phyloP scores from a whole-genome alignment of 1,284 basidiomycete genomes.

The Naganishia sp. region DNA sequence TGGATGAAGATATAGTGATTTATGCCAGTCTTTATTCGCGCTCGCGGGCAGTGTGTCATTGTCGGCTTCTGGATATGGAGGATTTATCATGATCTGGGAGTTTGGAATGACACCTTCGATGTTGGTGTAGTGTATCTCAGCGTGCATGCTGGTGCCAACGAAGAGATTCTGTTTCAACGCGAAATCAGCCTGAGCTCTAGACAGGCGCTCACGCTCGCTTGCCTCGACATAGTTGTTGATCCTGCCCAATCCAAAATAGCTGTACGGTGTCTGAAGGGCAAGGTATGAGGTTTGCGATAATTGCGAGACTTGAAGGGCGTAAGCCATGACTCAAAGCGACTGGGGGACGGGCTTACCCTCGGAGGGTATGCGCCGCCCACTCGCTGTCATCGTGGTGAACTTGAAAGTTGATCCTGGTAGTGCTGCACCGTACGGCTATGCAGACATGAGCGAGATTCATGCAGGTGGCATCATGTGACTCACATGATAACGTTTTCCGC shows the following conservation, averaged over 20 bases:
- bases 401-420: slow-evolving; percentile 96
- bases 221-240: slow-evolving; percentile 99
- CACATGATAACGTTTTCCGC: slow-evolving; percentile 70
- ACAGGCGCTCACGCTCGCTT: slow-evolving; percentile 36
- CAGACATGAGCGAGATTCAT: background rate
- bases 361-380: slow-evolving; percentile 84
- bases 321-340: background rate
- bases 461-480: slow-evolving; percentile 39
- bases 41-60: slow-evolving; percentile 48
- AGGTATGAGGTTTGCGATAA: slow-evolving; percentile 90
- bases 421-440: slow-evolving; percentile 87
- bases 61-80: slow-evolving; percentile 58
- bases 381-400: slow-evolving; percentile 92
- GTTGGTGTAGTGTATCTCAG: slow-evolving; percentile 69
- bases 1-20: slow-evolving; percentile 86
- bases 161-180: slow-evolving; percentile 67
- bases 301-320: slow-evolving; percentile 68
- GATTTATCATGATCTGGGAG: slow-evolving; percentile 92
- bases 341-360: slow-evolving; percentile 61
- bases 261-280: slow-evolving; percentile 83
- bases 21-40: slow-evolving; percentile 65
- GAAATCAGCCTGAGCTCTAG: slow-evolving; percentile 32
- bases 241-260: slow-evolving; percentile 93
- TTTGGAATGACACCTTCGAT: slow-evolving; percentile 98
- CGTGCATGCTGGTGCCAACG: slow-evolving; percentile 80